phyloP scores from a whole-genome alignment of 495 filamentous ascomycete species.

The Halenospora varia region DNA sequence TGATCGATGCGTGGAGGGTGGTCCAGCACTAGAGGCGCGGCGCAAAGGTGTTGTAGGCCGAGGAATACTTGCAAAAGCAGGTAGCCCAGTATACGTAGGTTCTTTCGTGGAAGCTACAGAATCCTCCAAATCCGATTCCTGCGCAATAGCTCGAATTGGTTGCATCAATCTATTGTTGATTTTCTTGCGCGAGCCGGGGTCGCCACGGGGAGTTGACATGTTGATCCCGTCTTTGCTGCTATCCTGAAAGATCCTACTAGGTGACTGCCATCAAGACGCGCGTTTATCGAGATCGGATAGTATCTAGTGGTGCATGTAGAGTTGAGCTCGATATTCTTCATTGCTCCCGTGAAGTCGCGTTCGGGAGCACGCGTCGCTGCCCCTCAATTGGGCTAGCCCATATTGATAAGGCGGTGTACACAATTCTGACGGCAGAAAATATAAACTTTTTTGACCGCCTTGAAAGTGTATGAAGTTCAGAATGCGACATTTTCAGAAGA shows the following conservation, averaged over 20 bases:
- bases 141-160: conserved; percentile 28
- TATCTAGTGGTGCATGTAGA: no score
- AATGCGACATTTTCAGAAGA: no score
- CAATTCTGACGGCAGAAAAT: background rate
- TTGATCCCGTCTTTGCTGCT: no score
- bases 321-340: no score
- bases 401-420: background rate
- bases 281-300: no score
- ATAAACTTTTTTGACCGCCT: background rate
- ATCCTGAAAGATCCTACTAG: no score
- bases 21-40: conserved; percentile 29
- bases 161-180: background rate
- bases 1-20: conserved; percentile 18
- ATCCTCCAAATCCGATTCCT: conserved; percentile 27
- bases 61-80: conserved; percentile 32
- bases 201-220: background rate
- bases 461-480: no score
- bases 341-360: no score
- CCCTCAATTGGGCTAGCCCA: background rate
- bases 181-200: no score
- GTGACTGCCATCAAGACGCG: no score
- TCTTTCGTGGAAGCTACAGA: conserved; percentile 11
- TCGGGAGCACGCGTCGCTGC: background rate
- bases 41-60: conserved; percentile 34
- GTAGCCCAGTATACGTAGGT: conserved; percentile 33